Evolutionary conservation across 169 alveolate species (phyloP), one percentile per base, ranked within the genome.

Genomic region (Plasmodium chabaudi): DNA sequence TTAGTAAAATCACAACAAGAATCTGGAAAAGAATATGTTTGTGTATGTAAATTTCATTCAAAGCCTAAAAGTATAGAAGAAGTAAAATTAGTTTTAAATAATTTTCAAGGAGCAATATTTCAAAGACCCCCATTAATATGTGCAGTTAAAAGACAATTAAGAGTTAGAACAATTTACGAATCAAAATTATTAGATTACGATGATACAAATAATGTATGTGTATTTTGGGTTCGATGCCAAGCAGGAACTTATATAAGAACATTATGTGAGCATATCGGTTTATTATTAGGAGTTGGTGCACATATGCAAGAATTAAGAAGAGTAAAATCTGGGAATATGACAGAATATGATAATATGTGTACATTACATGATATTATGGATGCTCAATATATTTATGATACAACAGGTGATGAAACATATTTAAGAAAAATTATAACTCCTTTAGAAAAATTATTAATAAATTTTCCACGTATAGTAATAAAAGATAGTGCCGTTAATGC

Each of bases 231-330:
- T 53, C 94, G 97, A 74, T 99, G 99, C 84, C 99, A 99, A 94
- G 99, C 99, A 13, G 99, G 99, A 7, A 98, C 99, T 25, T 98
- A 98, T 95, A 98, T 99, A 60, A 96, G 99, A 64, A 99, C 99
- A 21, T 94, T 98, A 91, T 99, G 99, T 92, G 99, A 98, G 44
- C 99, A 99, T 93, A 88, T 98, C 95, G 99, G 99, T 42, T 94
- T 98, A 65, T 92, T 98, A 51, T 94, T 99, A 63, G 99, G 99
- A 63, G 97, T 96, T 59, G 99, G 99, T 9, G 99, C 99, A 9
- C 99, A 99, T 93, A 99, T 99, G 99, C 99, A 98, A 95, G 99
- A 99, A 94, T 97, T 99, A 60, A 96, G 99, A 89, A 96, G 99
- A 87, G 99, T 98, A 15, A 94, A 99, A 77, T 97, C 99, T 12